Base-by-base conservation (phyloP, 2,329 filamentous ascomycete genomes). In the Exserohilum rostratum region DNA sequence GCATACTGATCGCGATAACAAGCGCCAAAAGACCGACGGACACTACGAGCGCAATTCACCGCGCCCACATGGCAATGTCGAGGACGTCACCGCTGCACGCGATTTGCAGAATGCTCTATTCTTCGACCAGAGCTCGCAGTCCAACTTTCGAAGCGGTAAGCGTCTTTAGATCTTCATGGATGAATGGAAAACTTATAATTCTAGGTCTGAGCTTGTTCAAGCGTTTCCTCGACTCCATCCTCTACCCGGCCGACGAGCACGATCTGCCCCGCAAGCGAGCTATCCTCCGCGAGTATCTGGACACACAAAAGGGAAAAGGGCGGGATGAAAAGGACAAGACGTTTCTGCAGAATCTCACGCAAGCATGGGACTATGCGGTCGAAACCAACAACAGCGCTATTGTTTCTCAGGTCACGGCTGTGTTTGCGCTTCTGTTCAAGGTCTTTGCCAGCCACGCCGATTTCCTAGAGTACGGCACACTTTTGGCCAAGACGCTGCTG, bases 301-400 rank as follows among this genome's bases (percentile, higher is more conserved):
- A 86, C 39, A 78, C 80, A 39, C 83, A 87, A 68, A 82, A 79
- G 55, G 78, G 80, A 15, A 74, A 75, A 56, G 76, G 74, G 46
- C 70, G 74, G 15, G 78, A 79, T 29, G 85, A 86, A 33, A 83
- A 85, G 47, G 81, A 85, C 48, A 79, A 84, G 6, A 80, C 87
- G 20, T 91, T 88, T 64, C 83, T 98, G 27, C 78, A 83, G 2
- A 91, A 96, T 66, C 78, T 98, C 34, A 90, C 96, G 77, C 90
- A 96, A 66, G 91, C 87, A 55, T 98, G 93, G 93, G 87, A 86
- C 43, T 92, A 90, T 77, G 92, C 90, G 3, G 86, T 87, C 27
- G 87, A 90, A 71, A 86, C 86, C 61, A 91, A 90, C 70, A 89
- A 93, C 64, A 92, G 96, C 54, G 85, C 87, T 50, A 80, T 97